Evolutionary conservation across 179 eudicot genomes (phyloP), one percentile per base, ranked within the genome.

Genomic region (Spergularia azorica): DNA sequence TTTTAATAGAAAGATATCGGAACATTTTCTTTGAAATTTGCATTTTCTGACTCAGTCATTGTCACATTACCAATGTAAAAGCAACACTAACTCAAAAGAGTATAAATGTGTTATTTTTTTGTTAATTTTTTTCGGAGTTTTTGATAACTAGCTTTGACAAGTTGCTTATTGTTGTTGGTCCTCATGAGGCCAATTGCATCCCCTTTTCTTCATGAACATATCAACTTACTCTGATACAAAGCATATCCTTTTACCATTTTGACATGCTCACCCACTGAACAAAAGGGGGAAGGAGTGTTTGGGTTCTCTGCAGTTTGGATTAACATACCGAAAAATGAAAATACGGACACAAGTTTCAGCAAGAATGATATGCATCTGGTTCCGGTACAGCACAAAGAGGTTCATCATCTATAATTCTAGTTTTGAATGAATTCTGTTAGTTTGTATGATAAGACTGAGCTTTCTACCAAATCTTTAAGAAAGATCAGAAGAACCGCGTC

Each of bases 181-280:
- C 60, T 70, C 0, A 70, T 70, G 46, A 70, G 58, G 60, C 73
- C 73, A 70, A 70, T 70, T 70, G 60, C 61, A 52, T 70, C 6
- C 61, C 57, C 32, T 69, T 69, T 69, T 50, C 59, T 21, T 4
- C 9, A 50, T 6, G 15, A 18, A 18, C 43, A 70, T 52, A 70
- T 32, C 73, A 70, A 3, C 61, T 54, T 14, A 60, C 54, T 52
- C 57, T 70, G 57, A 59, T 32, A 26, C 17, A 63, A 63, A 51
- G 70, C 61, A 63, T 32, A 73, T 62, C 43, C 67, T 63, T 3
- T 21, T 20, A 9, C 15, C 71, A 39, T 15, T 12, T 38, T 26
- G 55, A 63, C 21, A 62, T 21, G 12, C 50, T 51, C 50, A 46
- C 6, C 77, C 69, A 62, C 57, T 62, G 14, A 62, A 55, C 48